phyloP scores from a whole-genome alignment of 2,329 filamentous ascomycete species.

The Alternaria novae-zelandiae region DNA sequence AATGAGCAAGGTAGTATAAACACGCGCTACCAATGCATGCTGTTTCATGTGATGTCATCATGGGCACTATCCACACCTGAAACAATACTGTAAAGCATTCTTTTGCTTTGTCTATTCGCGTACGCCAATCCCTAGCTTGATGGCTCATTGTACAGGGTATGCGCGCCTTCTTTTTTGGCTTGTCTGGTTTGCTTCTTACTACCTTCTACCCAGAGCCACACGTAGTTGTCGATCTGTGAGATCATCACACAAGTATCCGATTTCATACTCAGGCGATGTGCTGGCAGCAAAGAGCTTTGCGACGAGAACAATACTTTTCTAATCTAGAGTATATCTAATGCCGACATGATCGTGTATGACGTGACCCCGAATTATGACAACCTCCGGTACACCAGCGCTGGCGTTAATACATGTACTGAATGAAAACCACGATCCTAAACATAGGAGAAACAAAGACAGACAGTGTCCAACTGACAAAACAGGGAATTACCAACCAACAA shows the following conservation, averaged over 20 bases:
- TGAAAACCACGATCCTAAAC: not conserved
- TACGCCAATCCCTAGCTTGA: not conserved
- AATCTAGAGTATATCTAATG: constrained; percentile 9
- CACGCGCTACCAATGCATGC: not conserved
- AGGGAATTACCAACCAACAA: not conserved
- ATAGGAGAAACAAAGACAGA: constrained; percentile 1
- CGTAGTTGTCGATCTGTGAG: not conserved
- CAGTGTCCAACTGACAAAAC: not conserved
- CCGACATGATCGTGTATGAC: constrained; percentile 8
- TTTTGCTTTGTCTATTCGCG: not conserved
- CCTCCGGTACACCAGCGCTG: constrained; percentile 12
- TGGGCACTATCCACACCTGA: not conserved
- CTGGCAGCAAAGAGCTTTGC: not conserved
- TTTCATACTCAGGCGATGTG: not conserved
- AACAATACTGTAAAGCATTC: not conserved
- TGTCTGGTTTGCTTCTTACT: not conserved
- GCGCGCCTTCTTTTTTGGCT: not conserved
- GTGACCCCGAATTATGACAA: constrained; percentile 1
- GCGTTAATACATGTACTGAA: constrained; percentile 5
- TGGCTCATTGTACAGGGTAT: not conserved
- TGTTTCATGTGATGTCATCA: not conserved
- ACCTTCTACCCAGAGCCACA: not conserved
- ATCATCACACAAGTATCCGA: not conserved
- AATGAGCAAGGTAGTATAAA: not conserved
- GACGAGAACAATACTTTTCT: constrained; percentile 12